Evolutionary conservation across 805 yeast genomes (phyloP).

Genomic region (Spathaspora boniae): DNA sequence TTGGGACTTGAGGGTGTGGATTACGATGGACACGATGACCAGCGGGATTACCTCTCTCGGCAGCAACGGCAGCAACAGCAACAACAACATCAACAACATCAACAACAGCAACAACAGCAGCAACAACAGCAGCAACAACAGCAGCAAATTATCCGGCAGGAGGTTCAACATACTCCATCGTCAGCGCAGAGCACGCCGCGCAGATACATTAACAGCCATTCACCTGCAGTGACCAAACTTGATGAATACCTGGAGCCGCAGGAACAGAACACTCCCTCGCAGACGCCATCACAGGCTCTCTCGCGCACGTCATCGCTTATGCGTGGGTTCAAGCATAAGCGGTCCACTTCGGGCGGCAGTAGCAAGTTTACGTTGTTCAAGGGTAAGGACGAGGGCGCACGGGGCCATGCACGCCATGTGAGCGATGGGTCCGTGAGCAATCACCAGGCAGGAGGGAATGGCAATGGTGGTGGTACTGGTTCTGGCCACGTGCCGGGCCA

Average conservation of each 20-base stretch:
- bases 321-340: slow-evolving; percentile 34
- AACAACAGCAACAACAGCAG: slow-evolving; percentile 26
- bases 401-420: slow-evolving; percentile 36
- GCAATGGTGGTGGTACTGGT: slow-evolving; percentile 7
- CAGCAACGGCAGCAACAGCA: slow-evolving; percentile 3
- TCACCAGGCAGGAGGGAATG: slow-evolving; percentile 6
- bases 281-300: too few species aligned
- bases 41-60: slow-evolving; percentile 4
- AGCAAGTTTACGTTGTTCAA: slow-evolving; percentile 34
- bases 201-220: too few species aligned
- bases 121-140: slow-evolving; percentile 26
- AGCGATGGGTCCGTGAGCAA: slow-evolving; percentile 34
- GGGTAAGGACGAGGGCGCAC: slow-evolving; percentile 13
- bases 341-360: slow-evolving; percentile 37
- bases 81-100: slow-evolving; percentile 7
- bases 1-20: slow-evolving; percentile 38
- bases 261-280: too few species aligned
- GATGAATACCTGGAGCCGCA: too few species aligned
- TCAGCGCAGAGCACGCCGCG: too few species aligned
- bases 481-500: too few species aligned
- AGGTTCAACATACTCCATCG: too few species aligned
- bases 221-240: too few species aligned
- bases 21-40: slow-evolving; percentile 4
- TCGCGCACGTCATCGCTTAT: slow-evolving; percentile 6
- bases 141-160: too few species aligned